A percentile compares a stretch with the other conserved stretches of the same genome.
These are phyloP conservation scores for Davidsoniella virescens DNA, from an alignment of 2,329 filamentous ascomycete genomes.

Conservation along the genomic window DNA sequence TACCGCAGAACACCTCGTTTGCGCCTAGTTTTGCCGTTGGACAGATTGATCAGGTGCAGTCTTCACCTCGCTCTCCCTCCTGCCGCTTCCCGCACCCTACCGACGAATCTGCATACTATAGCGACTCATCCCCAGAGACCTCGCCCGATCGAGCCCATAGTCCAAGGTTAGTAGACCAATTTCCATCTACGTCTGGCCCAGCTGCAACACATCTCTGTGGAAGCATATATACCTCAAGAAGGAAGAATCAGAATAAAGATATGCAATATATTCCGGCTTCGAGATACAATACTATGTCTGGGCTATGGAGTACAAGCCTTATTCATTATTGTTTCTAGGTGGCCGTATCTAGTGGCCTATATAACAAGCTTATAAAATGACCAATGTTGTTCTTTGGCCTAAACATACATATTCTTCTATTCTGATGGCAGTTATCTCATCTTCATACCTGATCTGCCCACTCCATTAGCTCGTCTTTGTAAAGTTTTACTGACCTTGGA, in stretches of 20 bases:
- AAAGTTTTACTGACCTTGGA: background rate
- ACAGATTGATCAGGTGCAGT: background rate
- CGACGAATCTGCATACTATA: slow-evolving; percentile 7
- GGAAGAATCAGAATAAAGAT: background rate
- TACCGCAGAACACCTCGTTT: background rate
- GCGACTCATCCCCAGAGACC: slow-evolving; percentile 8
- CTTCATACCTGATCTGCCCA: background rate
- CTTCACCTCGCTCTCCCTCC: slow-evolving; percentile 5
- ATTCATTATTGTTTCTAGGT: too few relatives aligned
- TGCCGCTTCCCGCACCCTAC: slow-evolving; percentile 5
- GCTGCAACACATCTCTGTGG: background rate
- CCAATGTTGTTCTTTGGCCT: too few relatives aligned
- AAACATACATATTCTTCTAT: too few relatives aligned
- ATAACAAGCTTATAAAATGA: too few relatives aligned
- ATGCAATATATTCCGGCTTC: background rate
- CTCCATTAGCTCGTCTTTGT: background rate
- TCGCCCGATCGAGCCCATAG: slow-evolving; percentile 3
- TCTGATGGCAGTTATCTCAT: too few relatives aligned
- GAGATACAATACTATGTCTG: background rate
- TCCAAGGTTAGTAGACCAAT: slow-evolving; percentile 1
- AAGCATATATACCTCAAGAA: background rate
- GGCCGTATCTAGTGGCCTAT: too few relatives aligned
- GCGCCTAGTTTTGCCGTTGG: background rate
- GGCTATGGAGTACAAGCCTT: background rate
- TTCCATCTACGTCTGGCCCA: background rate